These are phyloP conservation scores for Candida sphagnicola DNA, from an alignment of 805 yeast species.

Conservation along the genomic window DNA sequence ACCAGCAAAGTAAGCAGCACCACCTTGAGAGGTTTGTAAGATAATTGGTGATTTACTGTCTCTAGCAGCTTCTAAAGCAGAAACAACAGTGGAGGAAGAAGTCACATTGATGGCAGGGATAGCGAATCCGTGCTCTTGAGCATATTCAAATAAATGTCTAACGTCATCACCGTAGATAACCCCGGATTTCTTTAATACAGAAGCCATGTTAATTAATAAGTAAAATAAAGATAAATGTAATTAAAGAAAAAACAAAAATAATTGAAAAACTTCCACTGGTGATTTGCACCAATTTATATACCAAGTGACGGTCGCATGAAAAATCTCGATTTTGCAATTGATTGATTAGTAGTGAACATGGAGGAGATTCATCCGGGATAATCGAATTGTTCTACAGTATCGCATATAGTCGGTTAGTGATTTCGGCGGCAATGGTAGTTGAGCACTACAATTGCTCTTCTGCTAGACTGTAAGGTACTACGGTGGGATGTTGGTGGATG, in stretches of 20 bases:
- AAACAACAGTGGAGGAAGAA: conserved; percentile 85
- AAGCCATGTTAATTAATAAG: conserved; percentile 12
- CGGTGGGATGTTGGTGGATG: background rate
- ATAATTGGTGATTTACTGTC: conserved; percentile 80
- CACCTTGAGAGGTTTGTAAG: conserved; percentile 97
- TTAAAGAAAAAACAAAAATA: no score
- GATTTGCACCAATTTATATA: no score
- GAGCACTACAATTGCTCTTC: no score
- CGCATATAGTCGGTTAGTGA: no score
- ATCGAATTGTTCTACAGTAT: no score
- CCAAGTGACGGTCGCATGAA: no score
- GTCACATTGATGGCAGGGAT: conserved; percentile 99
- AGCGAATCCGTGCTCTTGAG: conserved; percentile 90
- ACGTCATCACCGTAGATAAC: conserved; percentile 99
- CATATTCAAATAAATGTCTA: conserved; percentile 78
- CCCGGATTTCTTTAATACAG: conserved; percentile 83
- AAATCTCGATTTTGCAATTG: no score
- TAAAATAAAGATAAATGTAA: no score
- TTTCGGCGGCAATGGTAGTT: no score
- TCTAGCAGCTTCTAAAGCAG: conserved; percentile 48
- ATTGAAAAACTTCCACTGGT: no score
- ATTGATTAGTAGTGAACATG: background rate
- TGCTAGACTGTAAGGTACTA: background rate
- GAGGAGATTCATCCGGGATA: background rate
- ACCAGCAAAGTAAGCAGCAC: conserved; percentile 99